Evolutionary conservation across 202 grass and related monocot species (phyloP).

Genomic region (Bolboschoenoplectus hybrid): DNA sequence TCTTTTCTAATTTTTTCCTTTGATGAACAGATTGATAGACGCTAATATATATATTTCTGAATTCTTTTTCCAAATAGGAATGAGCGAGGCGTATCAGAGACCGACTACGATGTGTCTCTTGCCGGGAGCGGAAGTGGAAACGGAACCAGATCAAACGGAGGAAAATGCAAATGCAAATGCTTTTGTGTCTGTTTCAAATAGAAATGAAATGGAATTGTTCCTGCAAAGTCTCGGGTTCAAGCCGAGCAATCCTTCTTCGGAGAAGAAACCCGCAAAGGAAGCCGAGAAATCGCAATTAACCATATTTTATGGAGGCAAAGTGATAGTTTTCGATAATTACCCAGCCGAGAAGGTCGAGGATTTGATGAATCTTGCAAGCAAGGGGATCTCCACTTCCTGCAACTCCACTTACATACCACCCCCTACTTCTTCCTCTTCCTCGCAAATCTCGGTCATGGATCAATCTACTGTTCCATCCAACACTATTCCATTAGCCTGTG

Average conservation of each 20-base stretch:
- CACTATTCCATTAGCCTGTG: slow-evolving; percentile 40
- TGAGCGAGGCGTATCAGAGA: slow-evolving; percentile 13
- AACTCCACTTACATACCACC: slow-evolving; percentile 31
- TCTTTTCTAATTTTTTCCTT: not conserved
- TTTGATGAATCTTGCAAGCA: slow-evolving; percentile 58
- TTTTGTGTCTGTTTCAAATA: not conserved
- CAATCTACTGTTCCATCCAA: not conserved
- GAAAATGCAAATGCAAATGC: slow-evolving; percentile 22
- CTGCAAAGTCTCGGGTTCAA: slow-evolving; percentile 48
- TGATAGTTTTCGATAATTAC: slow-evolving; percentile 78
- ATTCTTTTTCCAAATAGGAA: slow-evolving; percentile 9
- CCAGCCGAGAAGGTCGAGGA: slow-evolving; percentile 59
- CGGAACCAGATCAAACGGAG: not conserved
- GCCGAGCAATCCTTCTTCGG: slow-evolving; percentile 19
- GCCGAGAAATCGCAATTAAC: slow-evolving; percentile 54
- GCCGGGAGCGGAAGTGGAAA: slow-evolving; percentile 38
- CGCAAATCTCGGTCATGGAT: not conserved
- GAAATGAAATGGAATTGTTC: slow-evolving; percentile 61
- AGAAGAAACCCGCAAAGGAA: slow-evolving; percentile 39
- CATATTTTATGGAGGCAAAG: slow-evolving; percentile 75
- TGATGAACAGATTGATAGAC: not conserved
- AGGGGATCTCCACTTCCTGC: slow-evolving; percentile 3
- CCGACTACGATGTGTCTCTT: slow-evolving; percentile 54
- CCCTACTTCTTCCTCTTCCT: not conserved
- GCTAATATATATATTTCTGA: not conserved